Percentiles rank a stretch among this genome's conserved stretches.
phyloP scores from a whole-genome alignment of 257 asterid species.

The Cinchona pubescens region DNA sequence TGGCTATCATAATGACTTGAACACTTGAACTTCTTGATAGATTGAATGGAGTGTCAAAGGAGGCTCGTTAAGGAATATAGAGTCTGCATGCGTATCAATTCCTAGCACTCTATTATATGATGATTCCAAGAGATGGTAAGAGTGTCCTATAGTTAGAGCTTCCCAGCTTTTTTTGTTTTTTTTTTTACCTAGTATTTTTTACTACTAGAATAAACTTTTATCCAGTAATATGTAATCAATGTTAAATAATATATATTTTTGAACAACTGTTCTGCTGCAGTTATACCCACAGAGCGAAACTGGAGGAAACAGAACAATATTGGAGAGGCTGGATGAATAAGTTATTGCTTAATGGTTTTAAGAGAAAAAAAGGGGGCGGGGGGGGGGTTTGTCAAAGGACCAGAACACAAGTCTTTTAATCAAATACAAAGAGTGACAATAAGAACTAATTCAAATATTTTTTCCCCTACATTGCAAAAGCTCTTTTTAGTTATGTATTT shows the following conservation, averaged over 20 bases:
- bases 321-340: conserved; percentile 99
- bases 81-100: conserved; percentile 87
- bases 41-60: conserved; percentile 97
- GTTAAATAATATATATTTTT: neutral
- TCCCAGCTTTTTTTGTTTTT: conserved; percentile 3
- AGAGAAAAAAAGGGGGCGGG: too few species aligned
- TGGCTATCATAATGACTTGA: conserved; percentile 3
- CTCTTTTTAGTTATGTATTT: neutral
- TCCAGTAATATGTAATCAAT: neutral
- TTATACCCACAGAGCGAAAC: conserved; percentile 78
- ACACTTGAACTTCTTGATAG: conserved; percentile 31
- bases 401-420: neutral
- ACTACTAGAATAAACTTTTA: neutral
- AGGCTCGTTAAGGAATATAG: conserved; percentile 80
- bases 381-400: too few species aligned
- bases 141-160: conserved; percentile 5
- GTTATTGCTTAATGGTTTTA: conserved; percentile 7
- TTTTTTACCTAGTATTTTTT: neutral
- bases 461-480: neutral
- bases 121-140: conserved; percentile 80
- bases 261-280: conserved; percentile 30
- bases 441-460: neutral
- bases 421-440: neutral
- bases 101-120: conserved; percentile 83
- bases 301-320: conserved; percentile 85